phyloP scores from a whole-genome alignment of 2,329 filamentous ascomycete species.

The Mycosphaerella arachidis region DNA sequence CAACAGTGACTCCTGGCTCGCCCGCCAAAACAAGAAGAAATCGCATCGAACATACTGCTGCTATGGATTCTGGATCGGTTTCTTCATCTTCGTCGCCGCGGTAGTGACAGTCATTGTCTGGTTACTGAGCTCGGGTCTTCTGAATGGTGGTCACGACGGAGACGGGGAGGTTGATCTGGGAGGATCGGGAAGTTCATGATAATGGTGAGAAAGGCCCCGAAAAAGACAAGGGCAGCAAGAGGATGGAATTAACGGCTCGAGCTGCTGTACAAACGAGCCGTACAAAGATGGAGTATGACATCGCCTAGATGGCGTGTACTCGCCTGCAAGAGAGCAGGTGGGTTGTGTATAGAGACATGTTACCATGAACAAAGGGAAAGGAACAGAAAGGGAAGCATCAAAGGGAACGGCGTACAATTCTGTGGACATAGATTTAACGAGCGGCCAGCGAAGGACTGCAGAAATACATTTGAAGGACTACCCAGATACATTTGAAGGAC shows the following conservation, averaged over 20 bases:
- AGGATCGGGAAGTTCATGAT: not conserved
- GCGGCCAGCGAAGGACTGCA: not conserved
- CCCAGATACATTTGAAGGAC: not conserved
- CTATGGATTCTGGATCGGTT: slow-evolving; percentile 44
- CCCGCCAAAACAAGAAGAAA: slow-evolving; percentile 46
- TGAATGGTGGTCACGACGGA: slow-evolving; percentile 1
- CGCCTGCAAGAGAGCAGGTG: not conserved
- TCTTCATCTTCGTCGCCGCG: slow-evolving; percentile 43
- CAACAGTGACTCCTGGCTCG: slow-evolving; percentile 53
- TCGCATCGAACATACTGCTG: slow-evolving; percentile 46
- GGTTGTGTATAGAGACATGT: slow-evolving; percentile 7
- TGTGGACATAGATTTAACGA: not conserved
- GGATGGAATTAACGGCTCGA: not conserved
- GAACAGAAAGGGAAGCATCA: not conserved
- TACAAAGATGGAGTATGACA: not conserved
- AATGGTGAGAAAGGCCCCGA: not conserved
- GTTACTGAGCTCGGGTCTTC: slow-evolving; percentile 28
- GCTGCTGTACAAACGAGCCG: too few relatives aligned
- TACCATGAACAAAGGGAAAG: not conserved
- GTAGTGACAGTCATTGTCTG: slow-evolving; percentile 46
- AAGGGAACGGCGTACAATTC: not conserved
- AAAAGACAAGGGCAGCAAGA: not conserved
- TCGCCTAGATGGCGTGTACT: not conserved
- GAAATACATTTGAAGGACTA: not conserved
- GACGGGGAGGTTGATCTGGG: slow-evolving; percentile 1